These are phyloP conservation scores for Meyerozyma athensensis DNA, from an alignment of 1,139 yeast genomes.

Conservation along the genomic window DNA sequence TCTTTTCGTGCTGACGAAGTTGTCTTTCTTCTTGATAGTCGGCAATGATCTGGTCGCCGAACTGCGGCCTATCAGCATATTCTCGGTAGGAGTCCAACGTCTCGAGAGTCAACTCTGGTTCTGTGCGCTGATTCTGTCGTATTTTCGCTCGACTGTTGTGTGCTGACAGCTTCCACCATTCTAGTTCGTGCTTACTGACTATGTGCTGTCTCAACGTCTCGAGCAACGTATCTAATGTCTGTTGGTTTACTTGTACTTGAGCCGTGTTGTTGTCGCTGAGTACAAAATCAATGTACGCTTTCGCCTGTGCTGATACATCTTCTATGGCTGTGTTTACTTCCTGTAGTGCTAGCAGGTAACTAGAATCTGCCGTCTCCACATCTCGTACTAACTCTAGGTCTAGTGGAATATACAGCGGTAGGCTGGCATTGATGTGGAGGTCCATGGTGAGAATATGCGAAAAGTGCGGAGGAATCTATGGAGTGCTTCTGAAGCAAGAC, in stretches of 20 bases:
- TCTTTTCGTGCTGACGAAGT: neutral
- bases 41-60: constrained; percentile 9
- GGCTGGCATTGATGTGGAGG: neutral
- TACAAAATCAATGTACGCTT: constrained; percentile 7
- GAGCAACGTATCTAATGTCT: constrained; percentile 4
- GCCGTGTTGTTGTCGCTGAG: constrained; percentile 5
- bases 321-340: constrained; percentile 4
- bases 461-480: too few relatives aligned
- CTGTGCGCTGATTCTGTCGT: constrained; percentile 6
- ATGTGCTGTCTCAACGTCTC: constrained; percentile 4
- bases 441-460: neutral
- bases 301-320: constrained; percentile 6
- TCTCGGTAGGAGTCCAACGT: constrained; percentile 6
- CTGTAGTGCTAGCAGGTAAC: constrained; percentile 4
- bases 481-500: neutral
- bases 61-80: constrained; percentile 7
- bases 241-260: constrained; percentile 5
- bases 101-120: constrained; percentile 7
- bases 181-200: constrained; percentile 4
- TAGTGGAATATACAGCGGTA: constrained; percentile 8
- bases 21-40: constrained; percentile 4
- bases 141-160: constrained; percentile 6
- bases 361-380: constrained; percentile 7
- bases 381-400: constrained; percentile 6
- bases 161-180: constrained; percentile 4